Base-by-base conservation (phyloP, 2,329 filamentous ascomycete species). In the Aureobasidium sp. region DNA sequence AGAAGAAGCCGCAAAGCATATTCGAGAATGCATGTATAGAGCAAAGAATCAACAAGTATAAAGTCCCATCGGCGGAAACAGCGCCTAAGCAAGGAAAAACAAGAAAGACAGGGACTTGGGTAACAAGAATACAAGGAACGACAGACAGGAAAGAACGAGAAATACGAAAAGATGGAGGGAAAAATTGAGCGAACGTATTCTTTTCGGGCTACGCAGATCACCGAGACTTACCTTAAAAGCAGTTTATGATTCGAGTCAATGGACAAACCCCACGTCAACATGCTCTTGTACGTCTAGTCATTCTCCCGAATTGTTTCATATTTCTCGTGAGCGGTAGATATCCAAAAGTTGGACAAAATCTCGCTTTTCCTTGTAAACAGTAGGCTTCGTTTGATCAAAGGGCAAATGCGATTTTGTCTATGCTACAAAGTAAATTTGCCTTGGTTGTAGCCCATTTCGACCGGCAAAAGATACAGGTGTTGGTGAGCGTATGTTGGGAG, bases 361-460 rank as follows among this genome's bases (percentile, higher is more conserved):
- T 31, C 5, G 45, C 27, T 33, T 49, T n/a, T 45, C 23, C 23
- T 33, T 27, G 29, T 23, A 21, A 13, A 19, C 11, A 19, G 10
- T 9, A 9, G 11, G 27, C 19, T 49, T 49, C 27, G 19, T 50
- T 50, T 27, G 53, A 37, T 57, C 53, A 57, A 57, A 57, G 53
- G 53, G 53, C 53, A 57, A 57, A 46, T 46, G 53, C 40, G 40
- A 57, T 57, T 57, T 57, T 57, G 53, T 57, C 53, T 57, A 57
- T 57, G 53, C 53, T 57, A 57, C 53, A 57, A 46, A 46, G 51
- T 29, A 40, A 27, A 53, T 53, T 55, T 55, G 51, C 51, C 49
- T 53, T 55, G 51, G 51, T 55, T 31, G 29, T 27, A 45, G 53
- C 53, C 53, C 53, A 42, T 45, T 46, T 46, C 37, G 53, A 57